These are phyloP conservation scores for Chlamydomonas reinhardtii DNA, from an alignment of 163 green algal genomes.

Conservation along the genomic window DNA sequence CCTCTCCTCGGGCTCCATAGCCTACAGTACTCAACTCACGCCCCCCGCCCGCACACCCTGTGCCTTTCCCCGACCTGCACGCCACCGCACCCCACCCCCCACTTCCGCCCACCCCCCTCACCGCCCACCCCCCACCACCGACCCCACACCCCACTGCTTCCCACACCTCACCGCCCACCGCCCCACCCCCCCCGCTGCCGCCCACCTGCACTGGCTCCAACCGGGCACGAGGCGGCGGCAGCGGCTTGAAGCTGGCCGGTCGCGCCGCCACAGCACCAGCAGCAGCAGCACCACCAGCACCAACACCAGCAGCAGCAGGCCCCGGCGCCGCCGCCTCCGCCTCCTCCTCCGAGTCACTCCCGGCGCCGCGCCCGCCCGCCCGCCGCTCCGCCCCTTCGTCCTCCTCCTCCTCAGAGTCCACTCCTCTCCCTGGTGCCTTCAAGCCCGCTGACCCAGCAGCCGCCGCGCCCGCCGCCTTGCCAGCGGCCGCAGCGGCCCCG, in stretches of 20 bases:
- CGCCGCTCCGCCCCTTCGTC: not conserved
- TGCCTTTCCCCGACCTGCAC: no score
- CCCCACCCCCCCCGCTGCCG: no score
- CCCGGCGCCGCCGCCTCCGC: not conserved
- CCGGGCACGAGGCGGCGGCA: constrained; percentile 51
- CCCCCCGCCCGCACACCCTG: no score
- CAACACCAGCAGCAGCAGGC: no score
- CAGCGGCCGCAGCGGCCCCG: not conserved
- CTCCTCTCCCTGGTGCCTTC: no score
- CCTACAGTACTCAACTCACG: no score
- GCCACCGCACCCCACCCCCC: no score
- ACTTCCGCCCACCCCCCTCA: no score
- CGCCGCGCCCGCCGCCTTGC: no score
- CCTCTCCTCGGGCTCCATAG: no score
- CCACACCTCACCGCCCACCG: not conserved
- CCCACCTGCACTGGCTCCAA: constrained; percentile 50
- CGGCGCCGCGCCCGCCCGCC: not conserved
- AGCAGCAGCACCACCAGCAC: no score
- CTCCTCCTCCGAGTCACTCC: not conserved
- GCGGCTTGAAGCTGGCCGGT: constrained; percentile 53
- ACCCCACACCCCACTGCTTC: not conserved
- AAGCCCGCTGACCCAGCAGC: not conserved
- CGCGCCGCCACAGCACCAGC: not conserved
- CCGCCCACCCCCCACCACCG: no score
- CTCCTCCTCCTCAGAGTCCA: not conserved